Base-by-base conservation (phyloP, 768 basidiomycete species). In the Gymnopilus dilepis region DNA sequence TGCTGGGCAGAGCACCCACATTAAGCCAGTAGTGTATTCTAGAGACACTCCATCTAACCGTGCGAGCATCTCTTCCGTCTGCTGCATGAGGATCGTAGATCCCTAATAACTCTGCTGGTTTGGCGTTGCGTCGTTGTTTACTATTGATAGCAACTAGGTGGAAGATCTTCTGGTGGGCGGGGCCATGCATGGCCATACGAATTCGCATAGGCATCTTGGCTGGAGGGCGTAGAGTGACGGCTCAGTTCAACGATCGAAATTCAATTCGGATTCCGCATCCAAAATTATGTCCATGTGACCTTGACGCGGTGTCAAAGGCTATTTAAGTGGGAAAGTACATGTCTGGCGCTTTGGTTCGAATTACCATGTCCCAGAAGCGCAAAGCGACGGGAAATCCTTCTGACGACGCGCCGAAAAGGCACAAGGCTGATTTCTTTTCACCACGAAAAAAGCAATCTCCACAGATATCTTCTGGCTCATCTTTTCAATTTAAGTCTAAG, bases 21-120 rank as follows among this genome's bases (percentile, higher is more conserved):
- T 82, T 82, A 38, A 98, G 74, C 97, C 97, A 99, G 70, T 92
- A 94, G 60, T 83, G 82, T 73, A 99, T 93, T 72, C 97, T 86
- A 67, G 92, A 89, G 24, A 90, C 88, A 74, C 94, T 95, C 95
- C 96, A 98, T 67, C 89, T 84, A 58, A 98, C 80, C 33, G 84
- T 87, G 76, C 95, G 97, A 66, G 85, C 81, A 22, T 78, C 74
- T 60, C 80, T 73, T 37, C 80, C 83, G 17, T 72, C 79, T 52
- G 73, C 74, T 47, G 86, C 75, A 64, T 82, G 86, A 3, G 94
- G 95, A 73, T 93, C 81, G 78, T 91, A 97, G 48, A 91, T 81
- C 31, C 95, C 97, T 50, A 99, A 78, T 38, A 88, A 83, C 76
- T 99, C 97, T 67, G 92, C 84, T 12, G 97, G 97, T 71, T 87